Evolutionary conservation across 306 rosid genomes (phyloP).

Genomic region (Malus domestica): DNA sequence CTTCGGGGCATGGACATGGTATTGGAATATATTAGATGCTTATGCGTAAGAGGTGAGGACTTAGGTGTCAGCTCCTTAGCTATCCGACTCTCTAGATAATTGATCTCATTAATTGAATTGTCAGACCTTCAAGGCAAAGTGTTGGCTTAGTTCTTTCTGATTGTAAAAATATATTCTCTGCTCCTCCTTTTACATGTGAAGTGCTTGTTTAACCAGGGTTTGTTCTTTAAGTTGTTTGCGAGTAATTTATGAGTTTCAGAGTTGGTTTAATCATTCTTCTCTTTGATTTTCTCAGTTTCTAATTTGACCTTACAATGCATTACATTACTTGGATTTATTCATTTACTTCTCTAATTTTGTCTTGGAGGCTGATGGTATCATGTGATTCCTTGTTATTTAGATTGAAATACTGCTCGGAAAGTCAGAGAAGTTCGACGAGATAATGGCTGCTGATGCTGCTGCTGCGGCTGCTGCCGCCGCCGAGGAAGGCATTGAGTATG

Average conservation of each 20-base stretch:
- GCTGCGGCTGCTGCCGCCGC: conserved; percentile 34
- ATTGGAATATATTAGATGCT: not conserved
- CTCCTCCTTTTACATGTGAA: not conserved
- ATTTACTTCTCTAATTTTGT: not conserved
- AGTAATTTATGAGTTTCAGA: not conserved
- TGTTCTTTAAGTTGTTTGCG: not conserved
- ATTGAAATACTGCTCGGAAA: conserved; percentile 68
- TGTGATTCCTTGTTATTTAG: conserved; percentile 19
- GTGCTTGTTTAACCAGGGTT: not conserved
- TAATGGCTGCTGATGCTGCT: conserved; percentile 64
- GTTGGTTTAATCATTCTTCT: not conserved
- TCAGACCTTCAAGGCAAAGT: not conserved
- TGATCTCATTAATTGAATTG: not conserved
- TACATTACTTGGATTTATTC: no score
- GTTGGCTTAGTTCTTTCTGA: not conserved
- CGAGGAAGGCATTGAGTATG: conserved; percentile 44
- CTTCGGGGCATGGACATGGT: not conserved
- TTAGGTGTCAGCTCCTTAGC: not conserved
- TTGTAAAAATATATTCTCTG: not conserved
- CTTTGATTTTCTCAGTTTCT: not conserved
- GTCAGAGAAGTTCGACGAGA: conserved; percentile 66
- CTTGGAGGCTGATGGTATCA: not conserved
- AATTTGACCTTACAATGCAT: not conserved
- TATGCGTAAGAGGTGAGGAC: no score
- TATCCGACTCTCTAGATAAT: no score